Conservation (phyloP, 176 grass and related monocot species). For the Triticum dicoccoides region DNA sequence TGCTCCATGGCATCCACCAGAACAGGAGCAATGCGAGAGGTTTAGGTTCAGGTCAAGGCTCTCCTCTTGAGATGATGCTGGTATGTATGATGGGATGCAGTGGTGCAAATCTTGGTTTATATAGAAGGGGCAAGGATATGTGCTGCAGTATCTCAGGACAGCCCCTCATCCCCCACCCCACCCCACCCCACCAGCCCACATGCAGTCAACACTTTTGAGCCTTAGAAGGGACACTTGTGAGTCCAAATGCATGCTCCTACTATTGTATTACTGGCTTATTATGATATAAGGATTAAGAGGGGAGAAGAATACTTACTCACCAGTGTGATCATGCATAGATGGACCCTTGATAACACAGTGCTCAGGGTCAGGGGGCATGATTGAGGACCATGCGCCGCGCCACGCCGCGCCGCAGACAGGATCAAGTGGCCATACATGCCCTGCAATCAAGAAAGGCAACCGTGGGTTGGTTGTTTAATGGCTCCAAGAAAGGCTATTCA, state of each 20-base stretch:
- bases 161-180: conserved; percentile 13
- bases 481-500: conserved; percentile 30
- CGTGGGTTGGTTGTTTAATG: conserved; percentile 37
- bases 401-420: conserved; percentile 31
- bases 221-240: conserved; percentile 50
- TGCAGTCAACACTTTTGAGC: conserved; percentile 42
- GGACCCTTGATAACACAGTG: conserved; percentile 44
- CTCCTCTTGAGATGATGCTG: conserved; percentile 17
- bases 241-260: conserved; percentile 39
- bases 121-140: conserved; percentile 28
- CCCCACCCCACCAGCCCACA: conserved; percentile 24
- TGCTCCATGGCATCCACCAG: conserved; percentile 37
- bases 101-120: conserved; percentile 26
- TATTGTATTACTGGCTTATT: conserved; percentile 31
- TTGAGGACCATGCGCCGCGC: conserved; percentile 32
- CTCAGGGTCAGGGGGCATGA: conserved; percentile 32
- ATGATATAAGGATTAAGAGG: conserved; percentile 30
- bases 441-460: conserved; percentile 46
- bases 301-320: conserved; percentile 13
- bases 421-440: conserved; percentile 53
- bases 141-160: conserved; percentile 21
- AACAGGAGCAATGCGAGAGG: not conserved
- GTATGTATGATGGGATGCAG: not conserved
- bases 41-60: not conserved
- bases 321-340: conserved; percentile 28